Conservation (phyloP, 225 moss, liverwort and hornwort species). For the Straminergon stramineum region DNA sequence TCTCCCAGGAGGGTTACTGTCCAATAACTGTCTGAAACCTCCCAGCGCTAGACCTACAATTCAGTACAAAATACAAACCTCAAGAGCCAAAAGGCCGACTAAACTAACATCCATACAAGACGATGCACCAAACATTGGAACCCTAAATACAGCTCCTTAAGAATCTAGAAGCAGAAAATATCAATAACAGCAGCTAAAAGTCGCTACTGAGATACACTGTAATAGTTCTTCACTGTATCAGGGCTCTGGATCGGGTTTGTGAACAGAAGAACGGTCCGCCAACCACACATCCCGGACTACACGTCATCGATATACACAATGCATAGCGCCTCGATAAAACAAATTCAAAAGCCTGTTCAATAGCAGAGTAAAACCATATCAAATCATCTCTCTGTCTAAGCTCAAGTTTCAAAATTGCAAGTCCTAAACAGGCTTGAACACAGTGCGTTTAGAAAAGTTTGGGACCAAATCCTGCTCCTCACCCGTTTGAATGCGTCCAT, state of each 20-base stretch:
- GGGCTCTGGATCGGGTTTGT: neutral
- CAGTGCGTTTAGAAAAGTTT: neutral
- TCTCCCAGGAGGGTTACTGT: neutral
- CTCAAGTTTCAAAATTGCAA: constrained; percentile 9
- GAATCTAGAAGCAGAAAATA: neutral
- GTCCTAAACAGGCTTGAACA: neutral
- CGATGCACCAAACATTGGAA: neutral
- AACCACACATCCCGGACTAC: neutral
- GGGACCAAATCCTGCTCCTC: neutral
- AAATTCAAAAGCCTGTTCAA: neutral
- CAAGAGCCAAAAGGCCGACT: neutral
- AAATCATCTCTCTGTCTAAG: neutral
- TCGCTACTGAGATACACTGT: neutral
- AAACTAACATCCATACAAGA: neutral
- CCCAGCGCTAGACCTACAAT: neutral
- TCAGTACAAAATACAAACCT: neutral
- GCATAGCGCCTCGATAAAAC: neutral
- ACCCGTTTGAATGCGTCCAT: neutral
- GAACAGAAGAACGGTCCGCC: neutral
- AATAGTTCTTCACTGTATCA: neutral
- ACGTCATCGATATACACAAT: constrained; percentile 1
- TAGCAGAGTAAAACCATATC: neutral
- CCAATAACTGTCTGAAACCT: neutral
- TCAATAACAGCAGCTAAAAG: neutral
- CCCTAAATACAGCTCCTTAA: neutral